Conservation (phyloP, 129 eudicot species). For the Escallonia herrerae region DNA sequence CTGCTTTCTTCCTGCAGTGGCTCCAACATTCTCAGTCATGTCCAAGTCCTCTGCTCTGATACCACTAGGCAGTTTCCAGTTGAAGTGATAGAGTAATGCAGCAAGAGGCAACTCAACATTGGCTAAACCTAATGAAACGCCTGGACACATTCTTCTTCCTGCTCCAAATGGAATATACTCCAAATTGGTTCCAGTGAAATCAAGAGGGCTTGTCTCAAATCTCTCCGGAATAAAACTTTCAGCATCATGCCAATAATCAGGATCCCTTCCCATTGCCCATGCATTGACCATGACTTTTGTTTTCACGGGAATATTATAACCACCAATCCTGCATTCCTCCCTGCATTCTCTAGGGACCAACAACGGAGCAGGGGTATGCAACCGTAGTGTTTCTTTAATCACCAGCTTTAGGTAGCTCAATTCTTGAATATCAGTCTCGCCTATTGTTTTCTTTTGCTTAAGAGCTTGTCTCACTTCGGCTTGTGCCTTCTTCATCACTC, state of each 20-base stretch:
- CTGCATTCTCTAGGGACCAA: conserved; percentile 20
- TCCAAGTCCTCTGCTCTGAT: conserved; percentile 24
- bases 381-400: conserved; percentile 20
- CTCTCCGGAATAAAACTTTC: conserved; percentile 28
- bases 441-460: conserved; percentile 4
- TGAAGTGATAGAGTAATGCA: conserved; percentile 40
- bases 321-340: conserved; percentile 17
- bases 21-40: conserved; percentile 44
- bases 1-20: conserved; percentile 24
- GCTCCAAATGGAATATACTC: conserved; percentile 36
- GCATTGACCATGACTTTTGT: conserved; percentile 20
- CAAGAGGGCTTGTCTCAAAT: conserved; percentile 12
- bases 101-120: conserved; percentile 48
- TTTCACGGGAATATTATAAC: conserved; percentile 16
- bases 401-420: conserved; percentile 23
- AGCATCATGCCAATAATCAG: conserved; percentile 23
- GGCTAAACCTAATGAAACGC: conserved; percentile 18
- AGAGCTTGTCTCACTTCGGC: conserved; percentile 9
- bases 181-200: conserved; percentile 22
- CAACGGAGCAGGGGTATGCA: conserved; percentile 24
- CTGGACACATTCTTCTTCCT: conserved; percentile 27
- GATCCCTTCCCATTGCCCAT: conserved; percentile 35
- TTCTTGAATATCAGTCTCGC: conserved; percentile 16
- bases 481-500: conserved; percentile 11
- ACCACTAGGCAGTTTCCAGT: conserved; percentile 38